Conservation (phyloP, 305 asterid genomes). For the Fraxinus velutina region DNA sequence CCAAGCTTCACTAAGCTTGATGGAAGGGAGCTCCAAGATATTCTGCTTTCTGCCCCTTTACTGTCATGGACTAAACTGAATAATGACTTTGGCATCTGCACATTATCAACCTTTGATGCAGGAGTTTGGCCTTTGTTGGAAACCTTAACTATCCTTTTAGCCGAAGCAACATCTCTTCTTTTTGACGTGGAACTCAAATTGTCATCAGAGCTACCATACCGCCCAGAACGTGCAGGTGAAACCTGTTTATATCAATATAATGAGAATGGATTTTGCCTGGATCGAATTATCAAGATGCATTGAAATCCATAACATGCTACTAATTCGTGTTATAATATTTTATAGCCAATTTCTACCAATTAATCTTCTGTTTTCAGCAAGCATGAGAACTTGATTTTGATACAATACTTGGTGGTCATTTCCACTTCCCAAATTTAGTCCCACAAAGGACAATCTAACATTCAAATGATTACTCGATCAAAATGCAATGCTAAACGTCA, state of each 20-base stretch:
- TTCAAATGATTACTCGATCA: background rate
- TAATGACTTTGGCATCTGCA: conserved; percentile 27
- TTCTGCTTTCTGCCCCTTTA: conserved; percentile 52
- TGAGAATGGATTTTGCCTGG: conserved; percentile 7
- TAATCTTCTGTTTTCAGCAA: background rate
- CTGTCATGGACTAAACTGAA: conserved; percentile 35
- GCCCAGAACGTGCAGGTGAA: conserved; percentile 56
- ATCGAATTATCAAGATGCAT: background rate
- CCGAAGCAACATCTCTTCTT: conserved; percentile 30
- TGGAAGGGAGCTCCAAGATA: conserved; percentile 59
- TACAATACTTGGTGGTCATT: background rate
- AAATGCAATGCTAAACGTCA: background rate
- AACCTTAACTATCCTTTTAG: conserved; percentile 30
- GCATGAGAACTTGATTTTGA: background rate
- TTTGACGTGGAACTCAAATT: conserved; percentile 35
- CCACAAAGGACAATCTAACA: background rate
- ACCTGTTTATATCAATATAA: conserved; percentile 36
- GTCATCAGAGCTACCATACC: conserved; percentile 59
- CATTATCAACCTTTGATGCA: conserved; percentile 23
- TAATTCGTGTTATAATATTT: background rate
- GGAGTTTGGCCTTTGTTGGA: conserved; percentile 32
- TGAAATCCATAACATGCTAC: background rate
- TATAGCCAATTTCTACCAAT: background rate
- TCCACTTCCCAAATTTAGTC: background rate
- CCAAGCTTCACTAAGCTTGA: conserved; percentile 50